Base-by-base conservation (phyloP, 1,139 yeast species). In the Scheffersomyces titani region DNA sequence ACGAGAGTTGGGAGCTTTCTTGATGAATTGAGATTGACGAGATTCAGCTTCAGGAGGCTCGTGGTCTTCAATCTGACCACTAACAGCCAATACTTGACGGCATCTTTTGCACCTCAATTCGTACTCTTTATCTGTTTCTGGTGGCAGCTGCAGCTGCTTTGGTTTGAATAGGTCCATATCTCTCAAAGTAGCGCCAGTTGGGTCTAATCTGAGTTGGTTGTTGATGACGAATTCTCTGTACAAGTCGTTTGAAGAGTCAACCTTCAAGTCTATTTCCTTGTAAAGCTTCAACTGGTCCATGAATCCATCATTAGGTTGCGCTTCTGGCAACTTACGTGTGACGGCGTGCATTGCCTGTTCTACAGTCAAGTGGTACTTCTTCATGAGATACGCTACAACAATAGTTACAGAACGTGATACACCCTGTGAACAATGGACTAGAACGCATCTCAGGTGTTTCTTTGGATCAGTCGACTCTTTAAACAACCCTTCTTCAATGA, bases 371-470 rank as follows among this genome's bases (percentile, higher is more conserved):
- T 84, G 81, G 70, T 88, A 86, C 59, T 84, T 82, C 66, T 84
- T 83, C 96, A 94, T 92, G 59, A 94, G 72, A 69, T 89, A 94
- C 1, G 97, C 96, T 49, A 87, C 80, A 16, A 87, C 76, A 44
- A 92, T 77, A 0, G 96, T 76, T 0, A 85, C 91, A 1, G 97
- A 89, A 61, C 99, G 76, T 2, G 97, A 90, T 30, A 87, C 84
- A 1, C 99, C 99, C 40, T 97, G 97, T 56, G 92, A 91, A 69
- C 96, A 89, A 67, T 89, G 91, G 5, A 89, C 76, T 51, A 86
- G 74, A 0, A 89, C 75, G 48, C 76, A 77, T 1, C 80, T 81
- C 58, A 67, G 66, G 59, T 84, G 89, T 54, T 80, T 77, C 53
- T 73, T 70, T 6, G 52, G 49, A 74, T 68, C 57, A 47, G 57